Evolutionary conservation across 768 basidiomycete genomes (phyloP), one percentile per base, ranked within the genome.

Genomic region (Boletus edulis): DNA sequence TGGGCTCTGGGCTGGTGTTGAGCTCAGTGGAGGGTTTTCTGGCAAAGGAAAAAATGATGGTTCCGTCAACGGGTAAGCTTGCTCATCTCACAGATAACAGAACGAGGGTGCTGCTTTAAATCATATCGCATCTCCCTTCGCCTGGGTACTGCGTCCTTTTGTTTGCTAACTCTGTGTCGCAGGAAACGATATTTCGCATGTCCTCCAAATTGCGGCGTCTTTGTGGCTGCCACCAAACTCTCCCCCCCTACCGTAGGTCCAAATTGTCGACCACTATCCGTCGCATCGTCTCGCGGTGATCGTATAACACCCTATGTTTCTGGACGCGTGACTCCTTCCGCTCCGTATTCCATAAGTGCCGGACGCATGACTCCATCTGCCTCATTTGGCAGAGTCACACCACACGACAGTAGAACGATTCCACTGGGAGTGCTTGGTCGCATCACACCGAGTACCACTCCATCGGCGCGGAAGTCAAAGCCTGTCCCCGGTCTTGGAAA

Each of bases 41-140:
- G 94, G 96, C 18, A 91, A 89, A 69, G 96, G 96, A 1, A 99
- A 98, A 76, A 99, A 99, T 64, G 84, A 98, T 63, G 96, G 96
- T 34, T 82, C 84, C 43, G 94, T 96, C 5, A 80, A 77, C 58
- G 92, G 91, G 95, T 97, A 67, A 76, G 92, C 79, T 20, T 49
- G 11, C 1, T 14, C 8, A 14, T 54, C 41, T 46, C 41, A 24
- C 22, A 14, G 31, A 43, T 38, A 27, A 24, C 31, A n/a, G 22
- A 13, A 14, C 11, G 29, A 45, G 42, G n/a, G 15, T 31, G 18
- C 6, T 32, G 9, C 43, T 17, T 45, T 64, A 12, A 49, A 31
- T 27, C 18, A 1, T 18, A 5, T 47, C 22, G 4, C 39, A 32
- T 42, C 22, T 39, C 34, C 46, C 17, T 3, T 32, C 27, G 2